Percentiles rank a stretch among this genome's conserved stretches.
Conservation (phyloP, 1,139 yeast genomes). For the Pichia sp. region DNA sequence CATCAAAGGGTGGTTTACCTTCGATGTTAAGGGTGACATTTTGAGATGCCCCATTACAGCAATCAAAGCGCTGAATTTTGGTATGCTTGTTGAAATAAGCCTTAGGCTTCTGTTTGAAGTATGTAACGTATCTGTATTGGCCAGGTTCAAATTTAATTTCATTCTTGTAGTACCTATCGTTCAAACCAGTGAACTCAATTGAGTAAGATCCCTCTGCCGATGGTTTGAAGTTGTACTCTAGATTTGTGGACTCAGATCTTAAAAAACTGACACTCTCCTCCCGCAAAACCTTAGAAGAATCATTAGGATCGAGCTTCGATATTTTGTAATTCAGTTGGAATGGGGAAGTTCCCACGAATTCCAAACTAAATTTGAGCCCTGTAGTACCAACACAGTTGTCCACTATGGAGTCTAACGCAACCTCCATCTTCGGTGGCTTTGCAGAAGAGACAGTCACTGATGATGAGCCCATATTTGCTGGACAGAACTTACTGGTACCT, state of each 20-base stretch:
- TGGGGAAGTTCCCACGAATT: conserved; percentile 74
- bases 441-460: conserved; percentile 20
- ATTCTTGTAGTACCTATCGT: conserved; percentile 45
- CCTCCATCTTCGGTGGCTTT: conserved; percentile 44
- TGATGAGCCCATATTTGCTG: conserved; percentile 35
- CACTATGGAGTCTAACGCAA: conserved; percentile 51
- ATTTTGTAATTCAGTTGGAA: conserved; percentile 59
- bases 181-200: conserved; percentile 54
- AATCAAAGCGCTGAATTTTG: conserved; percentile 17
- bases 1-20: conserved; percentile 74
- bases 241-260: conserved; percentile 22
- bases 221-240: conserved; percentile 64
- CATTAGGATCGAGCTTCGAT: conserved; percentile 40
- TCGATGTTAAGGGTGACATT: conserved; percentile 49
- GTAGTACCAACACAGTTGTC: conserved; percentile 92
- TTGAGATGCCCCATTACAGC: conserved; percentile 38
- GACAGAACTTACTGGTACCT: conserved; percentile 55
- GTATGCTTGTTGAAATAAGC: conserved; percentile 28
- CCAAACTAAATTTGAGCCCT: conserved; percentile 66
- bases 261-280: conserved; percentile 30
- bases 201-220: conserved; percentile 73
- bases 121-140: conserved; percentile 42
- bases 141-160: conserved; percentile 31
- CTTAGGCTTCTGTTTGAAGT: conserved; percentile 43
- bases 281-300: conserved; percentile 26